phyloP scores from a whole-genome alignment of 2,329 filamentous ascomycete genomes.

The Curvularia spicifera region DNA sequence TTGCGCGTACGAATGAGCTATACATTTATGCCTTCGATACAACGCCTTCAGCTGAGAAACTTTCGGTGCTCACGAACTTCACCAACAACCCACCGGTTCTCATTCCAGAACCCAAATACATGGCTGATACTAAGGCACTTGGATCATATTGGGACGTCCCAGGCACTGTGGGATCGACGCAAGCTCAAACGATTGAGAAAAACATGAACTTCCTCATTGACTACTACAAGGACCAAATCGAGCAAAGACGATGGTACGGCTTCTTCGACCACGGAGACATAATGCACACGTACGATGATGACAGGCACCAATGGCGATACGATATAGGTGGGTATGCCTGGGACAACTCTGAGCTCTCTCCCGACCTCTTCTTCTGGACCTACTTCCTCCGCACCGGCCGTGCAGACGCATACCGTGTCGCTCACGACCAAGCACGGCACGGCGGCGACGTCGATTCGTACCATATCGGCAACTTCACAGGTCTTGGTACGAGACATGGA shows the following conservation, averaged over 20 bases:
- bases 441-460: constrained; percentile 69
- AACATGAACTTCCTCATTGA: constrained; percentile 63
- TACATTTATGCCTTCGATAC: constrained; percentile 60
- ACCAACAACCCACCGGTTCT: constrained; percentile 62
- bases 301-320: constrained; percentile 67
- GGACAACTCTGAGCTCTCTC: constrained; percentile 69
- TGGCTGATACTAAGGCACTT: constrained; percentile 60
- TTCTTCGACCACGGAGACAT: constrained; percentile 69
- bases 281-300: constrained; percentile 66
- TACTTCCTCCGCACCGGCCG: constrained; percentile 67
- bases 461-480: constrained; percentile 64
- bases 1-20: constrained; percentile 65
- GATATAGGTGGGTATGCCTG: constrained; percentile 69
- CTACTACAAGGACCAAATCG: constrained; percentile 63
- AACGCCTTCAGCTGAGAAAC: constrained; percentile 58
- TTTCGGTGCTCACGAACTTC: constrained; percentile 54
- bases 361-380: constrained; percentile 68
- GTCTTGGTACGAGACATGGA: constrained; percentile 67
- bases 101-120: constrained; percentile 56
- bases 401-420: constrained; percentile 64
- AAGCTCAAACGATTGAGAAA: constrained; percentile 53
- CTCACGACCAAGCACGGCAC: constrained; percentile 65
- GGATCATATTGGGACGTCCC: constrained; percentile 63
- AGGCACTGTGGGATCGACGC: constrained; percentile 41
- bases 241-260: constrained; percentile 67